Percentiles rank a stretch among this genome's conserved stretches.
These are phyloP conservation scores for Pezicula radicicola DNA, from an alignment of 2,329 filamentous ascomycete genomes.

Conservation along the genomic window DNA sequence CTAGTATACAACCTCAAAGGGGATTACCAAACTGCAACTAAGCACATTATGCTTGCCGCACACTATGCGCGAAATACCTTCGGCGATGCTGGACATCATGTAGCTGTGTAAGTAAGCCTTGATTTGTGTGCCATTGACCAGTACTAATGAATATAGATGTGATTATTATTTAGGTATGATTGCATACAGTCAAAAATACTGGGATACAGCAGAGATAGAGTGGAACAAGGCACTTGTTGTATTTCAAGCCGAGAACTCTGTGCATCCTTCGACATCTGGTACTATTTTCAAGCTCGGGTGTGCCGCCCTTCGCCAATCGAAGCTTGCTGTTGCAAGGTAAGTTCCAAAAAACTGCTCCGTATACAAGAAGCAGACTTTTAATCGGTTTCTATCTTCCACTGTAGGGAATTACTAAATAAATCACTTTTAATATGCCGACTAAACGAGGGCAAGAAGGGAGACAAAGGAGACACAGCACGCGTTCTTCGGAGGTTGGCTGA, in stretches of 20 bases:
- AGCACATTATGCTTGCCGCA: neutral
- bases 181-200: no score
- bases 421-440: neutral
- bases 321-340: no score
- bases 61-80: neutral
- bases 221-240: no score
- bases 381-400: neutral
- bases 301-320: no score
- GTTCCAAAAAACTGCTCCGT: neutral
- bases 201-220: no score
- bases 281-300: no score
- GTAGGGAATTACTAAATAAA: neutral
- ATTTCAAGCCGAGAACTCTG: no score
- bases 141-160: no score
- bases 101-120: neutral
- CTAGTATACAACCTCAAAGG: neutral
- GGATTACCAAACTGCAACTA: neutral
- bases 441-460: neutral
- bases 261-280: no score
- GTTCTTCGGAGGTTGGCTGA: neutral
- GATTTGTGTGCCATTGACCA: no score
- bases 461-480: neutral
- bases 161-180: neutral
- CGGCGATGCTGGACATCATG: neutral
- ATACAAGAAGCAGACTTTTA: neutral